Evolutionary conservation across 2,329 filamentous ascomycete species (phyloP).

Genomic region (Trichophyton mentagrophytes): DNA sequence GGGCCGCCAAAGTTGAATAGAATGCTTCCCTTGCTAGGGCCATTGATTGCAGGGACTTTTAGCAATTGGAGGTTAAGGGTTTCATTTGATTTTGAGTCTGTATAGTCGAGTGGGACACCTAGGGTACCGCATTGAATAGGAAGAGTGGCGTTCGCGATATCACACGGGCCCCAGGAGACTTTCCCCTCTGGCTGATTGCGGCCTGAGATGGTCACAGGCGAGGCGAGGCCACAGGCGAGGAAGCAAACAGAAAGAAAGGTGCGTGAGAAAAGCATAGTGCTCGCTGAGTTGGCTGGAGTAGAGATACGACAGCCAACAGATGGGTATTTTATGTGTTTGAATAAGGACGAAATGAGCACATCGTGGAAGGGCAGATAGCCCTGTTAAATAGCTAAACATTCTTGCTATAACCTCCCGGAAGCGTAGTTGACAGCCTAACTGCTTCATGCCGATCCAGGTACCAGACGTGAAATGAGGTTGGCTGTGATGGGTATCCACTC

Average conservation of each 20-base stretch:
- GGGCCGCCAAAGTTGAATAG: slow-evolving; percentile 24
- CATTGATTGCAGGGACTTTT: slow-evolving; percentile 18
- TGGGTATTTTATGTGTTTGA: background rate
- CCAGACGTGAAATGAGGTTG: too few relatives aligned
- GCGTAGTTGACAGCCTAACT: too few relatives aligned
- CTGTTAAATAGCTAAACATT: too few relatives aligned
- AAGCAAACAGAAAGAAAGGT: background rate
- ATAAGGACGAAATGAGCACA: background rate
- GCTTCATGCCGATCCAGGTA: too few relatives aligned
- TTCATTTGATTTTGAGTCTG: slow-evolving; percentile 10
- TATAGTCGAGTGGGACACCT: slow-evolving; percentile 24
- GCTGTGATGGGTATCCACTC: too few relatives aligned
- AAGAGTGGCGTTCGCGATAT: background rate
- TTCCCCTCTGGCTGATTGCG: background rate
- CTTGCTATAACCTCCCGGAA: too few relatives aligned
- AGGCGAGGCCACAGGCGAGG: background rate
- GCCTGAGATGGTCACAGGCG: background rate
- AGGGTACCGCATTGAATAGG: slow-evolving; percentile 19
- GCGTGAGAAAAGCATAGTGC: background rate
- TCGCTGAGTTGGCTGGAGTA: background rate
- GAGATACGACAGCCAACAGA: background rate
- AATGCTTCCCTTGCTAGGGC: slow-evolving; percentile 21
- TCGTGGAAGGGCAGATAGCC: background rate
- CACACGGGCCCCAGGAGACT: slow-evolving; percentile 5
- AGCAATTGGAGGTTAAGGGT: slow-evolving; percentile 19